These are phyloP conservation scores for Haberlea rhodopensis DNA, from an alignment of 257 asterid species.

Conservation along the genomic window DNA sequence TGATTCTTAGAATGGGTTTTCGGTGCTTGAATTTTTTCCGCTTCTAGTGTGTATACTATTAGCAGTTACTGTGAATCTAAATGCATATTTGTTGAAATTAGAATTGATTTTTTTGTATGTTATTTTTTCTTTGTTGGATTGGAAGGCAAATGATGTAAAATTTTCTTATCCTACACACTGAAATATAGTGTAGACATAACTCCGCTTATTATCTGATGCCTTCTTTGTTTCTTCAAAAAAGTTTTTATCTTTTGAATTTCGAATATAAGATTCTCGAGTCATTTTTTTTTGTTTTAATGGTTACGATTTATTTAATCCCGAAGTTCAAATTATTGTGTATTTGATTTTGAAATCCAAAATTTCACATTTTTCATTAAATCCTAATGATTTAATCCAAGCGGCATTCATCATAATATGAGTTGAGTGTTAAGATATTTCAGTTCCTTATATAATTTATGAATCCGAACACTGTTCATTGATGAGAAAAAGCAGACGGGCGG, in stretches of 20 bases:
- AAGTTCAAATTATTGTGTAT: too few species aligned
- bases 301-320: too few species aligned
- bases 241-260: neutral
- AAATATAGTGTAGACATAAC: constrained; percentile 39
- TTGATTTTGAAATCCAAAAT: too few species aligned
- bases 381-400: too few species aligned
- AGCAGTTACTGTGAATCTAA: too few species aligned
- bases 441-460: neutral
- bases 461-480: constrained; percentile 34
- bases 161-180: constrained; percentile 36
- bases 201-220: constrained; percentile 38
- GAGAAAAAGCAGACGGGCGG: constrained; percentile 89
- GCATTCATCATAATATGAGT: too few species aligned
- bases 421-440: too few species aligned
- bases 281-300: too few species aligned
- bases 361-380: too few species aligned
- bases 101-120: neutral
- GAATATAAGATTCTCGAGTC: neutral
- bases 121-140: neutral
- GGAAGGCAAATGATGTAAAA: constrained; percentile 24
- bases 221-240: neutral
- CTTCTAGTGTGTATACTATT: neutral
- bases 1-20: neutral
- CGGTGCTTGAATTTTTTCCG: neutral
- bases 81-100: neutral